Percentiles rank a stretch among this genome's conserved stretches.
Evolutionary conservation across 164 flowering plant species (phyloP).

Genomic region (Houttuynia cordata): DNA sequence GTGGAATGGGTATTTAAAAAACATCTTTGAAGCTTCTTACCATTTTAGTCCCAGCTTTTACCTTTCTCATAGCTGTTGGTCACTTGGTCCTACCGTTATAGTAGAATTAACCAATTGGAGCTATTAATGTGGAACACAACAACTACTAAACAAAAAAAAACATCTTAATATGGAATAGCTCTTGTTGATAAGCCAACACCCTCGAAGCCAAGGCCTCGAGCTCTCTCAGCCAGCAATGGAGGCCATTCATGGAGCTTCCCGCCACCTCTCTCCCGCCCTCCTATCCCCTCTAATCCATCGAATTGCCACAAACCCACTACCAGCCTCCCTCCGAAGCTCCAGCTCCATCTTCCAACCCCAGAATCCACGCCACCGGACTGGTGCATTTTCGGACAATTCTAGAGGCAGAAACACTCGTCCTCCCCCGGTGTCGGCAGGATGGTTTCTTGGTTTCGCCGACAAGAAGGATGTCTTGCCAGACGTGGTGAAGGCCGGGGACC

Average conservation of each 20-base stretch:
- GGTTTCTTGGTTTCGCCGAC: slow-evolving; percentile 64
- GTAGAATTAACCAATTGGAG: no score
- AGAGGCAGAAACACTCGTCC: slow-evolving; percentile 12
- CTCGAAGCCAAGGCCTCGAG: no score
- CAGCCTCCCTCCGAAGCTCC: background rate
- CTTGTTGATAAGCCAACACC: no score
- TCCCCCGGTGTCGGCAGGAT: slow-evolving; percentile 40
- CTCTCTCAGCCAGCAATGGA: background rate
- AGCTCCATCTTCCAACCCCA: background rate
- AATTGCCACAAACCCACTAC: background rate
- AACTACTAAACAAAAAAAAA: no score
- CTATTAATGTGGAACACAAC: no score
- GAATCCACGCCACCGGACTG: background rate
- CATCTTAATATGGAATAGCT: no score
- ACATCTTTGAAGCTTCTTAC: slow-evolving; percentile 79
- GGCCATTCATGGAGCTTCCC: background rate
- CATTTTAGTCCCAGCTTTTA: no score
- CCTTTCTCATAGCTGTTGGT: no score
- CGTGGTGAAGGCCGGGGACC: slow-evolving; percentile 83
- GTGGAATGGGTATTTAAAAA: slow-evolving; percentile 75
- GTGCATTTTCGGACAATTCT: slow-evolving; percentile 6
- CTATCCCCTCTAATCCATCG: background rate
- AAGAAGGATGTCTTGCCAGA: slow-evolving; percentile 42
- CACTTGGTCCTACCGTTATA: no score
- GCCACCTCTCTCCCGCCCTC: background rate